Conservation (phyloP, 257 asterid species). For the Nicotiana sylvestris region DNA sequence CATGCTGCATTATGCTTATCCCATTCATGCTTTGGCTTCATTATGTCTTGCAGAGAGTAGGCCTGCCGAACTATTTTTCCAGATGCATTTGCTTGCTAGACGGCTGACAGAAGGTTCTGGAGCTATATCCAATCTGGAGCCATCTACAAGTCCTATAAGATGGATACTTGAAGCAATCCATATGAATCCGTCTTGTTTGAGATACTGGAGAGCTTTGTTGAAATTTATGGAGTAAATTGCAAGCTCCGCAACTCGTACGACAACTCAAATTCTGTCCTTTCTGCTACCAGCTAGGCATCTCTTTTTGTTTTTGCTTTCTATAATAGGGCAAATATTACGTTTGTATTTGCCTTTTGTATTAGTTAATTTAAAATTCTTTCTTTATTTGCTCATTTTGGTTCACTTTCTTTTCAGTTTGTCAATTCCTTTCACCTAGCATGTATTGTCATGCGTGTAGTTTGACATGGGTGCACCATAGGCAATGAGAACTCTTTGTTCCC, state of each 20-base stretch:
- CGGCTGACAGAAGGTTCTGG: constrained; percentile 24
- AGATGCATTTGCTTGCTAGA: constrained; percentile 67
- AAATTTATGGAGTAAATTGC: background rate
- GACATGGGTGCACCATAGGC: background rate
- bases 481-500: too few relatives aligned
- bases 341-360: background rate
- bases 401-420: background rate
- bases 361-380: constrained; percentile 2
- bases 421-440: background rate
- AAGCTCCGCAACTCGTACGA: background rate
- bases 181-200: constrained; percentile 68
- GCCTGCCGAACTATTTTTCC: constrained; percentile 88
- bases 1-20: background rate
- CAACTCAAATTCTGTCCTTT: background rate
- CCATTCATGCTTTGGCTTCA: constrained; percentile 3
- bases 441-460: background rate
- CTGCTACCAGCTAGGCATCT: background rate
- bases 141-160: constrained; percentile 30
- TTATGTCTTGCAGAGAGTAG: constrained; percentile 46
- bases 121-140: constrained; percentile 21
- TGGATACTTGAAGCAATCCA: constrained; percentile 80
- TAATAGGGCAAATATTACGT: background rate
- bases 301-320: background rate
- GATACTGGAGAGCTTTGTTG: constrained; percentile 76
- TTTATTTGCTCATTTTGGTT: background rate